Conservation (phyloP, 352 stramenopile species). For the Halophytophthora batemanensis region DNA sequence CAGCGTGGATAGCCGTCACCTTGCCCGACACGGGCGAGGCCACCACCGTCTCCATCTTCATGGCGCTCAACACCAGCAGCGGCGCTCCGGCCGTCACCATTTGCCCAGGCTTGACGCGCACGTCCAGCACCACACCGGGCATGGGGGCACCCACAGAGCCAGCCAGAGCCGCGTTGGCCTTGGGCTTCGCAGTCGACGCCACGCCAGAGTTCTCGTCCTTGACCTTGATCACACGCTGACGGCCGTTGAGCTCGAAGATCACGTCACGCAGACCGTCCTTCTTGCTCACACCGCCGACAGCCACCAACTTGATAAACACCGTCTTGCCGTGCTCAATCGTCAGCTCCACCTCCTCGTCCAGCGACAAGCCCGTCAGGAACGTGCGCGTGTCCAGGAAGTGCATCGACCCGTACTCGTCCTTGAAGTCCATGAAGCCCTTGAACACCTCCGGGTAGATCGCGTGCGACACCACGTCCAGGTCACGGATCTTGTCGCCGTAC, state of each 20-base stretch:
- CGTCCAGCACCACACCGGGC: constrained; percentile 95
- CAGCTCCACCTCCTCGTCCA: constrained; percentile 75
- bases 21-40: constrained; percentile 87
- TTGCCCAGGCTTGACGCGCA: constrained; percentile 91
- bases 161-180: constrained; percentile 77
- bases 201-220: constrained; percentile 87
- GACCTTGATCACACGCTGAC: constrained; percentile 89
- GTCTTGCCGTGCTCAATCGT: constrained; percentile 96
- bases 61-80: constrained; percentile 94
- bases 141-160: constrained; percentile 95
- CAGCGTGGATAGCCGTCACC: constrained; percentile 89
- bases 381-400: constrained; percentile 83
- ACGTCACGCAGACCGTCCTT: constrained; percentile 91
- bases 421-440: constrained; percentile 80
- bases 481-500: constrained; percentile 88
- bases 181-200: constrained; percentile 62
- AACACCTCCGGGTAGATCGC: constrained; percentile 92
- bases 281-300: constrained; percentile 86
- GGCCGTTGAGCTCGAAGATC: constrained; percentile 97
- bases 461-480: constrained; percentile 95
- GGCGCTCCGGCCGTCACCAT: constrained; percentile 91
- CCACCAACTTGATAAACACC: constrained; percentile 94
- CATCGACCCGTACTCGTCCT: constrained; percentile 82
- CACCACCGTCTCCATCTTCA: constrained; percentile 99
- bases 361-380: constrained; percentile 70